A percentile compares a stretch with the other conserved stretches of the same genome.
Conservation (phyloP, 176 grass and related monocot genomes). For the Juncus effusus region DNA sequence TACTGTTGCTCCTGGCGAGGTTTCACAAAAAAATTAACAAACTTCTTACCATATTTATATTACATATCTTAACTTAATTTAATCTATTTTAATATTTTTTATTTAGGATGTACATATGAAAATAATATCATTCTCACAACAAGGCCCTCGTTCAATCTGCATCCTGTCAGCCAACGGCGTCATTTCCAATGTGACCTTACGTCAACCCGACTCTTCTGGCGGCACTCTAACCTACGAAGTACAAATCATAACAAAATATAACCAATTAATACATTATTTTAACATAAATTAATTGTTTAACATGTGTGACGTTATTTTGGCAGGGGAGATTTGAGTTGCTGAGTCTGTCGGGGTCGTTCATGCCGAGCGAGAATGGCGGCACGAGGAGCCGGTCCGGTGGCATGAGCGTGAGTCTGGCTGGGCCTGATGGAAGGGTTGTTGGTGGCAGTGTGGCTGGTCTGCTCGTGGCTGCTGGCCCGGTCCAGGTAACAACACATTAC, state of each 20-base stretch:
- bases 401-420: slow-evolving; percentile 87
- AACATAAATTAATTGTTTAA: not conserved
- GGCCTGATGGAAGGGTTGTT: slow-evolving; percentile 78
- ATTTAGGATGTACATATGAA: slow-evolving; percentile 87
- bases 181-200: slow-evolving; percentile 86
- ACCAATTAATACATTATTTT: not conserved
- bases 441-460: slow-evolving; percentile 79
- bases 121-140: slow-evolving; percentile 89
- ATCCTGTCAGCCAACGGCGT: slow-evolving; percentile 83
- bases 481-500: slow-evolving; percentile 48
- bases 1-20: slow-evolving; percentile 90
- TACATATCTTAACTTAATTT: not conserved
- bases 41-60: not conserved
- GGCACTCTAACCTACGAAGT: slow-evolving; percentile 97
- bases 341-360: slow-evolving; percentile 89
- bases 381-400: slow-evolving; percentile 75
- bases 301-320: slow-evolving; percentile 10
- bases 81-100: not conserved
- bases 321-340: slow-evolving; percentile 88
- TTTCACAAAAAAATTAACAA: slow-evolving; percentile 25
- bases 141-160: slow-evolving; percentile 76
- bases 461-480: slow-evolving; percentile 76
- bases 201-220: slow-evolving; percentile 86
- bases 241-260: slow-evolving; percentile 3
- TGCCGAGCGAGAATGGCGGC: slow-evolving; percentile 74